These are phyloP conservation scores for Podospora pseudopauciseta DNA, from an alignment of 495 filamentous ascomycete genomes.

Conservation along the genomic window DNA sequence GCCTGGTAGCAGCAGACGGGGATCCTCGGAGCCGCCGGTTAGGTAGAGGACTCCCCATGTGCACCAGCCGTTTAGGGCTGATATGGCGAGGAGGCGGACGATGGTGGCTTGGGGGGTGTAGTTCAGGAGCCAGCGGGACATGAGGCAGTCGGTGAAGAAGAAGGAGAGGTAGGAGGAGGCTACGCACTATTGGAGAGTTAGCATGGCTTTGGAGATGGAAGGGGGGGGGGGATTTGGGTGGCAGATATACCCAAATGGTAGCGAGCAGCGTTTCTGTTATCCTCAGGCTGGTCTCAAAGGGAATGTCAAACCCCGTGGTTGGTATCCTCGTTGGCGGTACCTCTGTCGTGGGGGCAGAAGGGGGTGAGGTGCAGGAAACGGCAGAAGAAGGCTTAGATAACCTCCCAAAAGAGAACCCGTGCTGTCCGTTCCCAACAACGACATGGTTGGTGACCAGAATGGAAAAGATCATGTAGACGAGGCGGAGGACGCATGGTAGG, in stretches of 20 bases:
- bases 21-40: conserved; percentile 69
- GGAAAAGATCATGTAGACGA: conserved; percentile 38
- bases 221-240: not conserved
- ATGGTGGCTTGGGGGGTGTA: conserved; percentile 84
- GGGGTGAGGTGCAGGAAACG: not conserved
- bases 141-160: conserved; percentile 87
- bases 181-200: conserved; percentile 54
- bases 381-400: not conserved
- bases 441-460: conserved; percentile 30
- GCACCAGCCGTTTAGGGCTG: conserved; percentile 73
- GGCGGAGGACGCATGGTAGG: conserved; percentile 42
- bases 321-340: conserved; percentile 2
- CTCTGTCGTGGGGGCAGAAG: not conserved
- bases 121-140: conserved; percentile 87
- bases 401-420: not conserved
- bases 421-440: conserved; percentile 9
- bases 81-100: conserved; percentile 76
- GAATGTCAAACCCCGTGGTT: conserved; percentile 16
- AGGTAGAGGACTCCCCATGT: conserved; percentile 77
- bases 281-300: conserved; percentile 43
- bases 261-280: conserved; percentile 77
- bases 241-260: conserved; percentile 67
- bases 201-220: not conserved
- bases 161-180: conserved; percentile 83
- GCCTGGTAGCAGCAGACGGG: conserved; percentile 73